Conservation (phyloP, 768 basidiomycete species). For the Cystobasidium tubakii region DNA sequence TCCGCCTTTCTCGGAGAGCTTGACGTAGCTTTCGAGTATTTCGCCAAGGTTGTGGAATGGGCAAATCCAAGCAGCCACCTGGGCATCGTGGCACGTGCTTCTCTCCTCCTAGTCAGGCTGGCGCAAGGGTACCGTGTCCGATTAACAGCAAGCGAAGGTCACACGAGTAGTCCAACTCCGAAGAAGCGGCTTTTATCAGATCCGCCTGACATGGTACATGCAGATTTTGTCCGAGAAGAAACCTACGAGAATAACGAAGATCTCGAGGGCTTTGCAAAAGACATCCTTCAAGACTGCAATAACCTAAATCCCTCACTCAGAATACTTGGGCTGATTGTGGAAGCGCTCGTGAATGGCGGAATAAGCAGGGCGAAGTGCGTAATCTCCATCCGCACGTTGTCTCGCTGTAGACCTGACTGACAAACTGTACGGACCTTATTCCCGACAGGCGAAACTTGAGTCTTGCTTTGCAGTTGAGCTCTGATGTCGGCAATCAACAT, state of each 20-base stretch:
- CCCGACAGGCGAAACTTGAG: not conserved
- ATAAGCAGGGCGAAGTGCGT: constrained; percentile 26
- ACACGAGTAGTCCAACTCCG: not conserved
- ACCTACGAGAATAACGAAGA: not conserved
- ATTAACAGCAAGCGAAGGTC: not conserved
- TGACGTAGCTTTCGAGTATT: not conserved
- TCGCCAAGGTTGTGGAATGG: not conserved
- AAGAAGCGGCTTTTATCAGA: not conserved
- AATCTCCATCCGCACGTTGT: not conserved
- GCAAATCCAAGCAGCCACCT: not conserved
- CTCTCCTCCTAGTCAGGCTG: not conserved
- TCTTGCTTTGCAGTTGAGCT: not conserved
- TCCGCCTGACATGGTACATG: not conserved
- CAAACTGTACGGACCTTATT: not conserved
- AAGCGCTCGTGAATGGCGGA: constrained; percentile 16
- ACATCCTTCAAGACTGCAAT: constrained; percentile 12
- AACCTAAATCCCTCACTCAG: not conserved
- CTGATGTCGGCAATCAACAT: constrained; percentile 8
- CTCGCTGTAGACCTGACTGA: no score
- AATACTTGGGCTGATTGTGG: constrained; percentile 18
- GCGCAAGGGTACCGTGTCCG: not conserved
- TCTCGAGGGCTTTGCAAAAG: constrained; percentile 12
- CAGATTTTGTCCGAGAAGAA: not conserved
- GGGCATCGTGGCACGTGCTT: constrained; percentile 6
- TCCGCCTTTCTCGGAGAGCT: not conserved